Percentiles rank a stretch among this genome's conserved stretches.
Evolutionary conservation across 306 rosid genomes (phyloP).

Genomic region (Quercus glauca): DNA sequence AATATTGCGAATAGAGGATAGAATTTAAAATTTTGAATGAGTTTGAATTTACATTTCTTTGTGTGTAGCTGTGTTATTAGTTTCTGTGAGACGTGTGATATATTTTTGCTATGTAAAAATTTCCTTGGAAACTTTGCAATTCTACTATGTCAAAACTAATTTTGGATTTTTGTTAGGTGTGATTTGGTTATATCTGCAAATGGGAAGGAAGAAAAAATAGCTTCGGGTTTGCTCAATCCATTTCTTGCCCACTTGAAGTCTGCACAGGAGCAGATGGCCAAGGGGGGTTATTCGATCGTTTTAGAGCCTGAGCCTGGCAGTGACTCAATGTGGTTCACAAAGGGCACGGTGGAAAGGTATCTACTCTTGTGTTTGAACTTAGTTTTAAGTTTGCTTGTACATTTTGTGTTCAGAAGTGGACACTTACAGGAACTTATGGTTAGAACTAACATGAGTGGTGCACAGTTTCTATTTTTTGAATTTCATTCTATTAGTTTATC

Average conservation of each 20-base stretch:
- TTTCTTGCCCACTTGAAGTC: slow-evolving; percentile 89
- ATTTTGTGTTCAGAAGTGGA: background rate
- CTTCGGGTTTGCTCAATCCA: slow-evolving; percentile 83
- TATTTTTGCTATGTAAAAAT: background rate
- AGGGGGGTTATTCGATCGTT: slow-evolving; percentile 88
- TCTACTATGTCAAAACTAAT: background rate
- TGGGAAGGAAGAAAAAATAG: slow-evolving; percentile 92
- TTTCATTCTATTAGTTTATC: background rate
- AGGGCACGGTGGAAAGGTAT: slow-evolving; percentile 83
- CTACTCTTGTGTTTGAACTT: slow-evolving; percentile 7
- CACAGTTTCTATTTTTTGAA: slow-evolving; percentile 2
- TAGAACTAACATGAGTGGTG: slow-evolving; percentile 14
- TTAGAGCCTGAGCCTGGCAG: slow-evolving; percentile 68
- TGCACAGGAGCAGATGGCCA: slow-evolving; percentile 97
- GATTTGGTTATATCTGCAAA: slow-evolving; percentile 81
- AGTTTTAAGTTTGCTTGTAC: slow-evolving; percentile 8
- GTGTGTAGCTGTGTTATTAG: too few species aligned
- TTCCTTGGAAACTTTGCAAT: background rate
- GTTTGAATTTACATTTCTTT: too few species aligned
- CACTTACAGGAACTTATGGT: slow-evolving; percentile 9
- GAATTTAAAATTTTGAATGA: too few species aligned
- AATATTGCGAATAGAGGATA: too few species aligned
- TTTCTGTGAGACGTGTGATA: too few species aligned
- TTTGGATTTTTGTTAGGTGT: slow-evolving; percentile 52
- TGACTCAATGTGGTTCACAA: slow-evolving; percentile 77